Evolutionary conservation across 176 grass and related monocot species (phyloP).

Genomic region (Hsuehochloa calcarea): DNA sequence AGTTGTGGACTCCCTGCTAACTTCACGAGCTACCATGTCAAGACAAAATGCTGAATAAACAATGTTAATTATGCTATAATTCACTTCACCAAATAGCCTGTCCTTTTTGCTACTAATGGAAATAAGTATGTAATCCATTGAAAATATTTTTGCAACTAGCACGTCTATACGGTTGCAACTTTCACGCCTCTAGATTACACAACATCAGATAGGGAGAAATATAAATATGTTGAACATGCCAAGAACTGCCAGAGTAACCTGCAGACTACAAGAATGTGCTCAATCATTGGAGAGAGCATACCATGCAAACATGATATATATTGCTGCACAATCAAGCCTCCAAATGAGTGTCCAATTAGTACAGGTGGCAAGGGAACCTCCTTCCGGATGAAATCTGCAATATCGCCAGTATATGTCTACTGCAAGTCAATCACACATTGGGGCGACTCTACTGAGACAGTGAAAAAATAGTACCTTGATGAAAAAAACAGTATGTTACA

Average conservation of each 20-base stretch:
- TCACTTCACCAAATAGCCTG: background rate
- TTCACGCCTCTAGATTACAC: background rate
- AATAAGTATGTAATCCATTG: background rate
- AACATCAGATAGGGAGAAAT: slow-evolving; percentile 18
- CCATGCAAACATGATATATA: slow-evolving; percentile 69
- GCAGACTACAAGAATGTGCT: background rate
- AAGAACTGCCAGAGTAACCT: background rate
- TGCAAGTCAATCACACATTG: slow-evolving; percentile 55
- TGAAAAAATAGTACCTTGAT: background rate
- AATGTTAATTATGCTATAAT: background rate
- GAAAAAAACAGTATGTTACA: background rate
- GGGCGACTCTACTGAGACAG: slow-evolving; percentile 22
- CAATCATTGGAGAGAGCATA: slow-evolving; percentile 23
- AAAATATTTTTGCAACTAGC: background rate
- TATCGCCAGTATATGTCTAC: slow-evolving; percentile 76
- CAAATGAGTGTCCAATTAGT: slow-evolving; percentile 92
- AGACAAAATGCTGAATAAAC: background rate
- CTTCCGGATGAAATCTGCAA: slow-evolving; percentile 80
- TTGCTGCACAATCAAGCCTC: slow-evolving; percentile 88
- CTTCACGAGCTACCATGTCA: background rate
- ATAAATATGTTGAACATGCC: background rate
- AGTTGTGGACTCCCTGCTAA: background rate
- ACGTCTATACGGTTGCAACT: background rate
- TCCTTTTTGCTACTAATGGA: background rate
- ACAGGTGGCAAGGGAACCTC: slow-evolving; percentile 54